phyloP scores from a whole-genome alignment of 2,329 filamentous ascomycete genomes.

The Stylonectria norvegica region DNA sequence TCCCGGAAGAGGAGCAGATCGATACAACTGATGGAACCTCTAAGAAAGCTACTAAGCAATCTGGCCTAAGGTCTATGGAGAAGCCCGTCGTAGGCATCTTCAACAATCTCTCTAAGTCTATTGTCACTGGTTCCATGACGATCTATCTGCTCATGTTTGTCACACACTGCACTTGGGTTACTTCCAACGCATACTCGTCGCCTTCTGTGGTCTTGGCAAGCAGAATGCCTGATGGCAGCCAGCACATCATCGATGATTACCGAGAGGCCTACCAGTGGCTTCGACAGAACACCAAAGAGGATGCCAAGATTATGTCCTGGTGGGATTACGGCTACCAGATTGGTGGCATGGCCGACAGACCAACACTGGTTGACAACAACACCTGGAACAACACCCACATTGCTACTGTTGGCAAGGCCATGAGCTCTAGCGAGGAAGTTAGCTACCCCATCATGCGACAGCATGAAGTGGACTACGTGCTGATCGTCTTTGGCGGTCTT shows the following conservation, averaged over 20 bases:
- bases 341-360: constrained; percentile 96
- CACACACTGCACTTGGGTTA: constrained; percentile 98
- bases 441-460: constrained; percentile 98
- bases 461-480: constrained; percentile 98
- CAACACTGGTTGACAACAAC: constrained; percentile 98
- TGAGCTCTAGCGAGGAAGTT: constrained; percentile 96
- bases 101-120: constrained; percentile 70
- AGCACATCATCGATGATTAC: constrained; percentile 99
- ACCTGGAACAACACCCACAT: constrained; percentile 99
- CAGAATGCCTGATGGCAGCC: constrained; percentile 85
- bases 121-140: constrained; percentile 69
- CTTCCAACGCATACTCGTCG: constrained; percentile 97
- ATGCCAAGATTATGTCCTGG: constrained; percentile 99
- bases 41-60: constrained; percentile 53
- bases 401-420: constrained; percentile 96
- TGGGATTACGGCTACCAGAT: constrained; percentile 99
- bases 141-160: constrained; percentile 91
- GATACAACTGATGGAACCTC: constrained; percentile 48
- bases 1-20: constrained; percentile 42
- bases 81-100: constrained; percentile 81
- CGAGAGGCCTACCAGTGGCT: constrained; percentile 99
- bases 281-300: constrained; percentile 89
- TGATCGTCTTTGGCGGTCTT: constrained; percentile 93
- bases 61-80: constrained; percentile 64
- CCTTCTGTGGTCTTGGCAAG: constrained; percentile 95